Evolutionary conservation across 2,329 filamentous ascomycete species (phyloP), one percentile per base, ranked within the genome.

Genomic region (Whalleya microplaca): DNA sequence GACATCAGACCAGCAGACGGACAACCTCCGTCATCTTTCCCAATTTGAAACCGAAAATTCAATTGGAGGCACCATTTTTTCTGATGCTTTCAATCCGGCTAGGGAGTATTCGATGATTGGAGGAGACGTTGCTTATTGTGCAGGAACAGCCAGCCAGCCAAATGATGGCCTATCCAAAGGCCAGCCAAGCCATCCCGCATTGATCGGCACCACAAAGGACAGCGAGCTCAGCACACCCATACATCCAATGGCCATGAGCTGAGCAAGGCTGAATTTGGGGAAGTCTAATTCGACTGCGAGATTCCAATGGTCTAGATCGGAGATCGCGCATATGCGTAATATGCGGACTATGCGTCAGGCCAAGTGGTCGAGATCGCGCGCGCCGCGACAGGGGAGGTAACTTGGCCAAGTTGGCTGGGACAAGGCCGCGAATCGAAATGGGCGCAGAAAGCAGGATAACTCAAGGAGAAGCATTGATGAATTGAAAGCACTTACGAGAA

Each of bases 401-500:
- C 51, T 50, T 50, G 49, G 14, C 32, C 44, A 41, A 51, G 46
- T 46, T 56, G 51, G 51, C 61, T 12, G 32, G 32, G 32, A 42
- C 19, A 54, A 46, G 19, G n/a, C 29, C 6, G 29, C 40, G 43
- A 52, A 46, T 48, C 32, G 32, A 37, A 29, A 29, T 29, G 27
- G 12, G 32, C 9, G 32, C 32, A 37, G 32, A 37, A 37, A 37
- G 32, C 32, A 37, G 7, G 32, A 37, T 8, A 37, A 12, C n/a
- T n/a, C 32, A 12, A 37, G 14, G 14, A 37, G 10, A 16, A 14
- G 14, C 8, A 37, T 12, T 55, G 48, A 61, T 56, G 51, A 58
- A 59, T 55, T 43, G 55, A 43, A 55, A 56, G 48, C 51, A 82
- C 87, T 78, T 78, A 92, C 89, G 78, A 92, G 73, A 56, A 92